Percentiles rank a stretch among this genome's conserved stretches.
phyloP scores from a whole-genome alignment of 2,329 filamentous ascomycete genomes.

The Cladosporium sp. region DNA sequence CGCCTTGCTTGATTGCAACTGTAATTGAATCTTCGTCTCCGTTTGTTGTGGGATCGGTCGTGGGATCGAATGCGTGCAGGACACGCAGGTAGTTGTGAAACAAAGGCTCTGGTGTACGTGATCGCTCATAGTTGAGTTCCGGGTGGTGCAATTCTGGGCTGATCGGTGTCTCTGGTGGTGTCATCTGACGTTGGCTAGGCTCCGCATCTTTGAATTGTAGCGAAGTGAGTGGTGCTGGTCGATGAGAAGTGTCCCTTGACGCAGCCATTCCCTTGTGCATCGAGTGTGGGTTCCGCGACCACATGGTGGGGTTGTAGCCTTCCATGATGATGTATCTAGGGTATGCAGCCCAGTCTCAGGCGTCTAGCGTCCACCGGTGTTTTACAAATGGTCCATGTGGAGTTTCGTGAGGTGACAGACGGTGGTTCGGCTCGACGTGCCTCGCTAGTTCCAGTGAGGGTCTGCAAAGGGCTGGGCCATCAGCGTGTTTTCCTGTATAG shows the following conservation, averaged over 20 bases:
- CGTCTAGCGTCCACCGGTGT: not conserved
- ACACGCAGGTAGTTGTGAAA: constrained; percentile 95
- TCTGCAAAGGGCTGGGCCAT: constrained; percentile 10
- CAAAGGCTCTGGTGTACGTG: constrained; percentile 47
- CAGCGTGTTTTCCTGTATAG: constrained; percentile 9
- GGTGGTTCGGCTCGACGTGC: constrained; percentile 6
- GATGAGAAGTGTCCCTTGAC: constrained; percentile 1
- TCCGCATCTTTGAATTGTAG: constrained; percentile 4
- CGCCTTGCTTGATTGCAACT: constrained; percentile 80
- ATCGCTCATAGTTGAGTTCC: constrained; percentile 11
- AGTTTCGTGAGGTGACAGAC: not conserved
- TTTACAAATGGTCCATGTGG: constrained; percentile 11
- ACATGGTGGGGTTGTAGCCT: constrained; percentile 3
- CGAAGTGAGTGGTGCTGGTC: constrained; percentile 7
- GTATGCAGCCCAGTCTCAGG: not conserved
- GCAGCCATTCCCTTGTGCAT: constrained; percentile 6
- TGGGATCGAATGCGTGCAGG: constrained; percentile 87
- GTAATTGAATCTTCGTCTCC: constrained; percentile 61
- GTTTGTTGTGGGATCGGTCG: constrained; percentile 72
- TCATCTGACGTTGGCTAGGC: constrained; percentile 12
- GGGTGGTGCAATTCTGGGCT: constrained; percentile 16
- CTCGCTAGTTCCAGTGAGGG: constrained; percentile 1
- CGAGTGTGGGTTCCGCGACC: constrained; percentile 1
- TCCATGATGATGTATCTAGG: not conserved
- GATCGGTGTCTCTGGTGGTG: constrained; percentile 19